Percentiles rank a stretch among this genome's conserved stretches.
These are phyloP conservation scores for Microcera coccophila DNA, from an alignment of 2,329 filamentous ascomycete species.

Conservation along the genomic window DNA sequence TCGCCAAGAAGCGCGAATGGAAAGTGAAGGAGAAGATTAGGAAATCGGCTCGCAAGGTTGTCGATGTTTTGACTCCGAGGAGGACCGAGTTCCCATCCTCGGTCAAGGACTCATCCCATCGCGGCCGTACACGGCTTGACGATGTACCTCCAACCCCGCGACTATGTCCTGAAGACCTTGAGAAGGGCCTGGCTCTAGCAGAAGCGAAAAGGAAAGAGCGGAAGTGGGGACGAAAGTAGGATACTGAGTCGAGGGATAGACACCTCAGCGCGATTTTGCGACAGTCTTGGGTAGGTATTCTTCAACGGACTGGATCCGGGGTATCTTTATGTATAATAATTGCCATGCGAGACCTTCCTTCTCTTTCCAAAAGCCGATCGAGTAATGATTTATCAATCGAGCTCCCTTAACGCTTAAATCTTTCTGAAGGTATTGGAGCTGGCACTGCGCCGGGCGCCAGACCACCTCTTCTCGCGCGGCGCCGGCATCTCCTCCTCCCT, in stretches of 20 bases:
- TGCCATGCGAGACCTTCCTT: slow-evolving; percentile 21
- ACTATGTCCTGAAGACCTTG: slow-evolving; percentile 52
- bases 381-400: slow-evolving; percentile 21
- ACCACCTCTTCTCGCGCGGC: slow-evolving; percentile 30
- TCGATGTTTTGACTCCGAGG: slow-evolving; percentile 58
- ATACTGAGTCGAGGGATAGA: background rate
- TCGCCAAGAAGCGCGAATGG: slow-evolving; percentile 85
- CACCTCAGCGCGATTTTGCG: background rate
- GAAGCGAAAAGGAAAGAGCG: slow-evolving; percentile 34
- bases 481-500: slow-evolving; percentile 30
- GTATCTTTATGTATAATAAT: slow-evolving; percentile 31
- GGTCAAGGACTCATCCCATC: slow-evolving; percentile 43
- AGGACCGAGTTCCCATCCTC: slow-evolving; percentile 58
- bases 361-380: slow-evolving; percentile 21
- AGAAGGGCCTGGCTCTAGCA: slow-evolving; percentile 49
- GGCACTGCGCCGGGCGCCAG: slow-evolving; percentile 60
- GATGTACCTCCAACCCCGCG: slow-evolving; percentile 59
- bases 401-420: slow-evolving; percentile 44
- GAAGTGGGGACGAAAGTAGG: slow-evolving; percentile 22
- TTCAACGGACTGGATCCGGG: slow-evolving; percentile 28
- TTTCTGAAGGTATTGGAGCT: slow-evolving; percentile 71
- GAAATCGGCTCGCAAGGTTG: slow-evolving; percentile 61
- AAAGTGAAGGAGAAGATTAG: slow-evolving; percentile 68
- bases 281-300: slow-evolving; percentile 11
- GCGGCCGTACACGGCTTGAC: slow-evolving; percentile 42